A percentile compares a stretch with the other conserved stretches of the same genome.
phyloP scores from a whole-genome alignment of 805 yeast genomes.

The Wickerhamomyces bovis region DNA sequence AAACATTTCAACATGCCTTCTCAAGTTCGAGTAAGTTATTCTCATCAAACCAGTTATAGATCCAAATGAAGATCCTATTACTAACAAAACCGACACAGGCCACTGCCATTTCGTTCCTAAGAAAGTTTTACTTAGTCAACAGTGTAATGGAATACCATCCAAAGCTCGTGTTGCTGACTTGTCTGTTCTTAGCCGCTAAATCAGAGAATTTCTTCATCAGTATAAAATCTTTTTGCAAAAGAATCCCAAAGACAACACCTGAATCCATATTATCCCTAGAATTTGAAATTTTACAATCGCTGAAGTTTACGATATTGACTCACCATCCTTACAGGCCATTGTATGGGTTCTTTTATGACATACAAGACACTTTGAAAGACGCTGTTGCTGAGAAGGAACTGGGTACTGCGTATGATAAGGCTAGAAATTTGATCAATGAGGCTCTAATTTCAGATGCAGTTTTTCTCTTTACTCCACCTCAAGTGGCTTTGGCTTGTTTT shows the following conservation, averaged over 20 bases:
- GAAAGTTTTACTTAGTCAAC: constrained; percentile 71
- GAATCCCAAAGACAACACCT: constrained; percentile 62
- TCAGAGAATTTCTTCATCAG: constrained; percentile 88
- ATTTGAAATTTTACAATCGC: constrained; percentile 64
- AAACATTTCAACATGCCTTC: constrained; percentile 76
- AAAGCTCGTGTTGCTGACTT: constrained; percentile 69
- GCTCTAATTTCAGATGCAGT: constrained; percentile 71
- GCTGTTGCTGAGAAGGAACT: constrained; percentile 47
- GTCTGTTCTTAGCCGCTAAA: constrained; percentile 87
- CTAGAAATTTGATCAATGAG: constrained; percentile 58
- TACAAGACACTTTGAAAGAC: constrained; percentile 50
- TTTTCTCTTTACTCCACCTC: constrained; percentile 87
- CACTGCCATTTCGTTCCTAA: constrained; percentile 79
- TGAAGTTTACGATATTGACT: constrained; percentile 73
- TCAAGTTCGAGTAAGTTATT: constrained; percentile 51
- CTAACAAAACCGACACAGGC: constrained; percentile 29
- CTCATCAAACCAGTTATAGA: too few relatives aligned
- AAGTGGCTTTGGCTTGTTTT: constrained; percentile 85
- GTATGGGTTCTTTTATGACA: constrained; percentile 92
- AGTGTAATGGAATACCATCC: constrained; percentile 89
- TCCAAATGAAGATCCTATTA: not conserved
- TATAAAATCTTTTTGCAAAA: constrained; percentile 69
- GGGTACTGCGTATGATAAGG: constrained; percentile 65
- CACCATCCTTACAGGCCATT: constrained; percentile 88
- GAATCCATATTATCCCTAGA: constrained; percentile 72